Conservation (phyloP, 2,329 filamentous ascomycete species). For the Sporothrix dimorphospora region DNA sequence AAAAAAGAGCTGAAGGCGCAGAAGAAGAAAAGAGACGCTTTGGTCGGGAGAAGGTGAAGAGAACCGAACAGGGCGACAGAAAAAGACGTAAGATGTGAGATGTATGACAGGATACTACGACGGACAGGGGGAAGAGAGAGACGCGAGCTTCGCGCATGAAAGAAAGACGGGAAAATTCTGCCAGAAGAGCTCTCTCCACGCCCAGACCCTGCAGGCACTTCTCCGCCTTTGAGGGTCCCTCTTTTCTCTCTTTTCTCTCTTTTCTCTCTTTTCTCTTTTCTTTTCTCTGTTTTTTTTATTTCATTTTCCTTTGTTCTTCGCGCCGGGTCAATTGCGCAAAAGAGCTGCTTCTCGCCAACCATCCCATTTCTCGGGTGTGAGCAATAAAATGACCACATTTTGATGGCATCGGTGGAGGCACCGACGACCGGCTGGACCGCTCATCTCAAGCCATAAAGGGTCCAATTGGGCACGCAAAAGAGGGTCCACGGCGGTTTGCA, state of each 20-base stretch:
- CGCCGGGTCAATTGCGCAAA: neutral
- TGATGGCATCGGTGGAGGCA: neutral
- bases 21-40: neutral
- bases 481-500: conserved; percentile 4
- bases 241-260: neutral
- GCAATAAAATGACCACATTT: neutral
- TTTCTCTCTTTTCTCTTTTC: neutral
- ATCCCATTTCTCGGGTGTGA: conserved; percentile 8
- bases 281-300: neutral
- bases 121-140: neutral
- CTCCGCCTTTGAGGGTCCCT: neutral
- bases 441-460: neutral
- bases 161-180: conserved; percentile 20
- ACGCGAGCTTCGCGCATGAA: neutral
- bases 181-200: conserved; percentile 7
- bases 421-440: conserved; percentile 6
- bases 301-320: neutral
- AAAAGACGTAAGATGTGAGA: conserved; percentile 14
- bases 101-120: neutral
- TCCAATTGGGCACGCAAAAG: neutral
- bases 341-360: conserved; percentile 4
- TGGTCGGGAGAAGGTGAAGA: neutral
- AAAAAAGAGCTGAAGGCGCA: neutral
- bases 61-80: neutral
- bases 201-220: conserved; percentile 5